Evolutionary conservation across 2,329 filamentous ascomycete genomes (phyloP), one percentile per base, ranked within the genome.

Genomic region (Botrytis sinoallii): DNA sequence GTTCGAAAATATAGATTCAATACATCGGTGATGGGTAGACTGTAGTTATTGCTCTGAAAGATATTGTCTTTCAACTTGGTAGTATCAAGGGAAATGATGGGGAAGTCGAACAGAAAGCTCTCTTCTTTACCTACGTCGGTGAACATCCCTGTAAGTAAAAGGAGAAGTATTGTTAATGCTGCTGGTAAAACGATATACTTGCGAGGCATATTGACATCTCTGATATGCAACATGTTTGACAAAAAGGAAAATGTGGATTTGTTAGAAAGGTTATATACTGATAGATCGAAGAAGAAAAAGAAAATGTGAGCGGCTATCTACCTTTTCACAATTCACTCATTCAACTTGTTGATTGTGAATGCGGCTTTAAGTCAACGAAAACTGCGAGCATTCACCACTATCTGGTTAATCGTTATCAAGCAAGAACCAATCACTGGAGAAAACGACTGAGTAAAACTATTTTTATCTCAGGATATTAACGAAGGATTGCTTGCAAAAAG

Each of bases 1-100:
- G 35, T 57, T 68, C 29, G 48, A 25, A 68, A 68, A 68, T 57
- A 68, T 42, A 68, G 18, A 57, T 57, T 68, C 20, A 68, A 68
- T 38, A 57, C 48, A 32, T 68, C 66, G 48, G 66, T 57, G 12
- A 68, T 57, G n/a, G 66, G 48, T 14, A 68, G 38, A 29, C 1
- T 57, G 48, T 42, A 68, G 14, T 68, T 57, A 6, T 10, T 57
- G n/a, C n/a, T 57, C 55, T 42, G 66, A 18, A 68, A 42, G 3
- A 68, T 32, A 35, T 57, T 25, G 7, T 16, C 48, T 32, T 68
- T 68, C 35, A 68, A 25, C 38, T 57, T 38, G 1, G 66, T 68
- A 7, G 66, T 68, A 68, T 57, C 66, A 57, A 68, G 66, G 9
- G 35, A 57, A 12, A 68, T 68, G 35, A 68, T 42, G 29, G 66